A percentile compares a stretch with the other conserved stretches of the same genome.
Conservation (phyloP, 176 grass and related monocot species). For the Puya raimondii region DNA sequence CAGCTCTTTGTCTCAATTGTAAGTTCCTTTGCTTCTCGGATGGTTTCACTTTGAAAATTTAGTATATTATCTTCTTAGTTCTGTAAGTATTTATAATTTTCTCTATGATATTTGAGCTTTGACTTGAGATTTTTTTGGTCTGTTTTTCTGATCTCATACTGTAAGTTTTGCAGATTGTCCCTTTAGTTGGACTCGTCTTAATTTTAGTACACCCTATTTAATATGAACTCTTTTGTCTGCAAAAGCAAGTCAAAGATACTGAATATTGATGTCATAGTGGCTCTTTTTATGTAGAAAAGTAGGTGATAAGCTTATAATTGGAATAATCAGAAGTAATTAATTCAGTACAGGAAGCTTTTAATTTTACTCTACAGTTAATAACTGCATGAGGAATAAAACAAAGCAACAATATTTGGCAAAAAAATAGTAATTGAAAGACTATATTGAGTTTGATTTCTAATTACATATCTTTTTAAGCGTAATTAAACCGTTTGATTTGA, state of each 20-base stretch:
- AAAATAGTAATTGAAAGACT: background rate
- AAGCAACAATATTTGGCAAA: background rate
- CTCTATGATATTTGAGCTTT: background rate
- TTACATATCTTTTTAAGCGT: background rate
- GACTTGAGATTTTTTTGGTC: too few relatives aligned
- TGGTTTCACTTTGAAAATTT: slow-evolving; percentile 8
- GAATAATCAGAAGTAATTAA: background rate
- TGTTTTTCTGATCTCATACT: too few relatives aligned
- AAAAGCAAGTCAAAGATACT: background rate
- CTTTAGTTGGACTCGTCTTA: too few relatives aligned
- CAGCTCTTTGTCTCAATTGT: slow-evolving; percentile 66
- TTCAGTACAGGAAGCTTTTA: background rate
- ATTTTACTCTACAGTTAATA: background rate
- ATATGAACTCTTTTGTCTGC: background rate
- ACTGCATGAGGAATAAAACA: background rate
- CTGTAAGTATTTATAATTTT: background rate
- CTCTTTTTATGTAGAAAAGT: background rate
- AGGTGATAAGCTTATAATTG: background rate
- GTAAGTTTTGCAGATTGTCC: too few relatives aligned
- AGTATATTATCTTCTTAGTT: slow-evolving; percentile 3
- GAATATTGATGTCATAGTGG: background rate
- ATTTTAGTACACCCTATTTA: background rate
- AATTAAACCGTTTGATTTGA: background rate
- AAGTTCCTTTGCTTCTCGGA: slow-evolving; percentile 18
- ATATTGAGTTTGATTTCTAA: background rate